Conservation (phyloP, 345 rosid genomes). For the Eucalyptus cladocalyx region DNA sequence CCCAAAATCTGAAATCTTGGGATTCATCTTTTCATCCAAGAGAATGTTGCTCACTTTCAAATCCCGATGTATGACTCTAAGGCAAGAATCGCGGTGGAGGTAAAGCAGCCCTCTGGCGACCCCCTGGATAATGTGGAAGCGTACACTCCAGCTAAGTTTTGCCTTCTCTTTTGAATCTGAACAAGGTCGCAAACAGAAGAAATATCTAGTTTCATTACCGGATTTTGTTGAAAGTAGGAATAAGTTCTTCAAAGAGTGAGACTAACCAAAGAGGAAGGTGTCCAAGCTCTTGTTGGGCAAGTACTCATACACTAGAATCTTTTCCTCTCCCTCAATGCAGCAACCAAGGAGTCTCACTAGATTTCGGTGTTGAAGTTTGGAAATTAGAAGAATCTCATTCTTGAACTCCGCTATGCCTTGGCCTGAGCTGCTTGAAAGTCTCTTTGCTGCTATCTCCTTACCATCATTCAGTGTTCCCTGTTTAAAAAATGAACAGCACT, state of each 20-base stretch:
- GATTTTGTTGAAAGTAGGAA: not conserved
- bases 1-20: not conserved
- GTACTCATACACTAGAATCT: conserved; percentile 48
- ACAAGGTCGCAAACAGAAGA: not conserved
- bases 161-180: not conserved
- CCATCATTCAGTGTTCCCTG: conserved; percentile 40
- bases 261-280: conserved; percentile 24
- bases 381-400: conserved; percentile 46
- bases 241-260: not conserved
- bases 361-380: conserved; percentile 55
- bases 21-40: not conserved
- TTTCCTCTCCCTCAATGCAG: conserved; percentile 45
- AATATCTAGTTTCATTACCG: not conserved
- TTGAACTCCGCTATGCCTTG: conserved; percentile 50
- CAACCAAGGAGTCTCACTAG: conserved; percentile 53
- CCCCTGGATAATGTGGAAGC: conserved; percentile 3
- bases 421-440: conserved; percentile 38
- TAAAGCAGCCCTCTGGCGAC: conserved; percentile 17
- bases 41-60: not conserved
- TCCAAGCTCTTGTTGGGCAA: conserved; percentile 19
- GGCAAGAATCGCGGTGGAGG: conserved; percentile 39
- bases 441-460: conserved; percentile 44
- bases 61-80: conserved; percentile 5
- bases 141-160: conserved; percentile 2
- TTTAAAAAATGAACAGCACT: not conserved